These are phyloP conservation scores for Noccaea caerulescens DNA, from an alignment of 345 rosid genomes.

Conservation along the genomic window DNA sequence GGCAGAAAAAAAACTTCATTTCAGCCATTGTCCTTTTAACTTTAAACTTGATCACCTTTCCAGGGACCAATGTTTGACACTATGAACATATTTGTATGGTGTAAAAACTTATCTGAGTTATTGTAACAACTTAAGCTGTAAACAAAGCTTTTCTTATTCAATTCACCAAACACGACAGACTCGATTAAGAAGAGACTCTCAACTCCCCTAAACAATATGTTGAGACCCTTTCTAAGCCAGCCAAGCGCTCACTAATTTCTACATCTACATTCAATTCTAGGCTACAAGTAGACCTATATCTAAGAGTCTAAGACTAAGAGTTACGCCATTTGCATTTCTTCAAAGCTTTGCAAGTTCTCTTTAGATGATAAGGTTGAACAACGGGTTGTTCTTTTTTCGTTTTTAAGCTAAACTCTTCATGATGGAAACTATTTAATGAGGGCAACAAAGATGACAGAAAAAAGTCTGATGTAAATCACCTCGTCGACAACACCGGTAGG, in stretches of 20 bases:
- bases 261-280: conserved; percentile 1
- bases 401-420: too few relatives aligned
- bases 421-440: too few relatives aligned
- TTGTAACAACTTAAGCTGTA: neutral
- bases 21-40: neutral
- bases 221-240: neutral
- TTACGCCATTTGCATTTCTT: neutral
- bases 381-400: too few relatives aligned
- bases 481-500: conserved; percentile 79
- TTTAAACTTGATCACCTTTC: neutral
- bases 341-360: neutral
- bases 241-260: neutral
- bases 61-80: conserved; percentile 3
- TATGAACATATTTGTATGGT: neutral
- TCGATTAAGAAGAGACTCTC: neutral
- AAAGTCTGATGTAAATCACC: conserved; percentile 46
- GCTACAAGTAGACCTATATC: neutral
- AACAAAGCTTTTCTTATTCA: neutral
- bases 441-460: neutral
- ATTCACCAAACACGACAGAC: neutral
- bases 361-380: too few relatives aligned
- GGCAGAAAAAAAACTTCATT: neutral
- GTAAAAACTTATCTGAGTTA: neutral
- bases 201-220: neutral
- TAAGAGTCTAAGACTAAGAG: neutral